phyloP scores from a whole-genome alignment of 768 basidiomycete genomes.

The Termitomyces sp. region DNA sequence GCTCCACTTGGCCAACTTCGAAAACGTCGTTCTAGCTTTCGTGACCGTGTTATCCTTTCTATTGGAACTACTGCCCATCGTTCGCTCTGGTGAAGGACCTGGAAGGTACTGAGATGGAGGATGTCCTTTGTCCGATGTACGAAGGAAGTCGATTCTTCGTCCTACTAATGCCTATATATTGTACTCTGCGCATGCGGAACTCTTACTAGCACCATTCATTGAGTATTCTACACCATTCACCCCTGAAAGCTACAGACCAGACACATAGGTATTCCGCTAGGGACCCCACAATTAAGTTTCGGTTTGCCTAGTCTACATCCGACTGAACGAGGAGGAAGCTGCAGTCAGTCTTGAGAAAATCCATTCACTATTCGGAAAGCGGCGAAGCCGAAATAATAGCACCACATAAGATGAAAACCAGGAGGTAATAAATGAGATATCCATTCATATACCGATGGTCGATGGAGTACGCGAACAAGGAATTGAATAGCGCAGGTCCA shows the following conservation, averaged over 20 bases:
- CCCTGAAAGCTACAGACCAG: not conserved
- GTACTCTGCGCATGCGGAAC: not conserved
- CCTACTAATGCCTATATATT: not conserved
- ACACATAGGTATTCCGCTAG: not conserved
- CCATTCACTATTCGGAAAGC: slow-evolving; percentile 13
- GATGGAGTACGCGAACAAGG: slow-evolving; percentile 58
- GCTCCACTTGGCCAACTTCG: not conserved
- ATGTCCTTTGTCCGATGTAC: not conserved
- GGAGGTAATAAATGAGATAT: slow-evolving; percentile 41
- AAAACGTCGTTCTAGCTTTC: not conserved
- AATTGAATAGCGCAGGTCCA: slow-evolving; percentile 54
- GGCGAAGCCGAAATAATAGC: slow-evolving; percentile 22
- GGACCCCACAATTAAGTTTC: not conserved
- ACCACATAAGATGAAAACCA: slow-evolving; percentile 19
- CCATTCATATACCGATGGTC: slow-evolving; percentile 44
- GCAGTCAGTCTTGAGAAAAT: not conserved
- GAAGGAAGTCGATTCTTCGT: not conserved
- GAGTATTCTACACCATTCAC: not conserved
- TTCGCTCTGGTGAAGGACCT: too few relatives aligned
- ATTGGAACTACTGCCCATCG: too few relatives aligned
- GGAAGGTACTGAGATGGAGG: not conserved
- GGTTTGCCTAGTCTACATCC: too few relatives aligned
- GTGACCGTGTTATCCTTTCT: too few relatives aligned
- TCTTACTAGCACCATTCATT: not conserved
- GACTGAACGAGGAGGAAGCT: not conserved